Percentiles rank a stretch among this genome's conserved stretches.
Conservation (phyloP, 176 grass and related monocot species). For the Melocanna baccifera region DNA sequence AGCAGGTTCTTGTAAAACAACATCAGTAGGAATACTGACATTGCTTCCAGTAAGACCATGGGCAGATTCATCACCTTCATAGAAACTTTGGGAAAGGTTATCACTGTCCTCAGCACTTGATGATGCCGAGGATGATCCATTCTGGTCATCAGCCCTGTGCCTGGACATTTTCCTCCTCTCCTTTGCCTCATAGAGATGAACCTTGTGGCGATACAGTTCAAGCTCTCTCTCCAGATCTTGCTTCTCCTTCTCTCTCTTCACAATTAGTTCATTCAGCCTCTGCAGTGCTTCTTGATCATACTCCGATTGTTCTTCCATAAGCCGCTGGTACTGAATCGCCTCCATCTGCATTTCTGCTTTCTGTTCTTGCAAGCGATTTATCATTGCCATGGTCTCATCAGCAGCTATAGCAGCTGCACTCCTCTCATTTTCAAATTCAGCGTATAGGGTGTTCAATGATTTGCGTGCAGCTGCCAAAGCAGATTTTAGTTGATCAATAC, state of each 20-base stretch:
- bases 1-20: conserved; percentile 56
- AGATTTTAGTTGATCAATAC: conserved; percentile 64
- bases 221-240: conserved; percentile 86
- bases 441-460: conserved; percentile 67
- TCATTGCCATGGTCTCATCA: conserved; percentile 99
- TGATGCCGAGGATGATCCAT: conserved; percentile 67
- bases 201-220: conserved; percentile 53
- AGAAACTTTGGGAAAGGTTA: conserved; percentile 58
- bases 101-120: conserved; percentile 87
- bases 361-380: conserved; percentile 97
- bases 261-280: conserved; percentile 78
- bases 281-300: conserved; percentile 98
- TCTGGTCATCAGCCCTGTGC: conserved; percentile 53
- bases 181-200: conserved; percentile 68
- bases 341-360: conserved; percentile 99
- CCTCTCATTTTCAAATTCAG: conserved; percentile 94
- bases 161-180: conserved; percentile 50
- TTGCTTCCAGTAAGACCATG: conserved; percentile 60
- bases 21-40: conserved; percentile 58
- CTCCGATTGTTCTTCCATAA: conserved; percentile 97
- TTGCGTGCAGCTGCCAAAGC: conserved; percentile 55
- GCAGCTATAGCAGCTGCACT: conserved; percentile 81
- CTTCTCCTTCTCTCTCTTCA: conserved; percentile 93
- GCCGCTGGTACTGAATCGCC: conserved; percentile 90
- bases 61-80: conserved; percentile 59